phyloP scores from a whole-genome alignment of 257 asterid genomes.

The Lantana camara region DNA sequence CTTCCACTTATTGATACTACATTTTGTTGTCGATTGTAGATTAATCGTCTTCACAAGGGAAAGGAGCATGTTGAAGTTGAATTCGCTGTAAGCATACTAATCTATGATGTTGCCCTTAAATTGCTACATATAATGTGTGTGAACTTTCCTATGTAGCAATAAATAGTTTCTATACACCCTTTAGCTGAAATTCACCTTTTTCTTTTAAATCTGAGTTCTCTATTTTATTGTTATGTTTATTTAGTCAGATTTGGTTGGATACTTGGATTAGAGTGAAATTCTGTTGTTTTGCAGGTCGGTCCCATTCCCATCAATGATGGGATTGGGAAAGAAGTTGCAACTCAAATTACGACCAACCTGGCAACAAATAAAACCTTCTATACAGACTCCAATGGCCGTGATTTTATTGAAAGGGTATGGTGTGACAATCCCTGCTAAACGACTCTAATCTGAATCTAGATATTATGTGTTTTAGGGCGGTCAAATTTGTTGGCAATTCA shows the following conservation, averaged over 20 bases:
- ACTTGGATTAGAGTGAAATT: background rate
- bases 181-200: background rate
- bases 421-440: constrained; percentile 8
- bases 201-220: background rate
- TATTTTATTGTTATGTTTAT: background rate
- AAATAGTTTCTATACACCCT: constrained; percentile 1
- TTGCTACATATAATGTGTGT: constrained; percentile 7
- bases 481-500: too few species aligned
- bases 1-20: constrained; percentile 10
- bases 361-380: constrained; percentile 59
- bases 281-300: constrained; percentile 53
- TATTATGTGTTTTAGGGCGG: too few species aligned
- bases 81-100: constrained; percentile 52
- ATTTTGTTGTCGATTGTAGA: constrained; percentile 37
- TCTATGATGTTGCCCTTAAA: background rate
- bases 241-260: background rate
- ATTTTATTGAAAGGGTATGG: constrained; percentile 69
- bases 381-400: constrained; percentile 84
- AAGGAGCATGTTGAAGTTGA: constrained; percentile 79
- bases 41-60: constrained; percentile 64
- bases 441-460: background rate
- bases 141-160: background rate
- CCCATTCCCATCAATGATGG: constrained; percentile 74
- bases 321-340: constrained; percentile 68
- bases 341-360: constrained; percentile 55